Conservation (phyloP, 2,329 filamentous ascomycete genomes). For the Apiospora rasikravindrae region DNA sequence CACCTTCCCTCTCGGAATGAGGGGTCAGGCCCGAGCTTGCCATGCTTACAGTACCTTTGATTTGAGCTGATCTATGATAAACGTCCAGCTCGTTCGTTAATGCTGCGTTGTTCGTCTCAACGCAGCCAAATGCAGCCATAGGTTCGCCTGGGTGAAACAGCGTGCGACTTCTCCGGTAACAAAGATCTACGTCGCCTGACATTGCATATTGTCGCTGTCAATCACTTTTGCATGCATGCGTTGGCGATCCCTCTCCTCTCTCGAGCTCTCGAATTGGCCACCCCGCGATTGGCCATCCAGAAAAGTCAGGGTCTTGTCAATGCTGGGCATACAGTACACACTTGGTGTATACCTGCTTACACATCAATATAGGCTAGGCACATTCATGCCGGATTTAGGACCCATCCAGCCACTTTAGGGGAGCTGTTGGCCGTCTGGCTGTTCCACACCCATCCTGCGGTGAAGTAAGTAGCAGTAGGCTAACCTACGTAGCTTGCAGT, state of each 20-base stretch:
- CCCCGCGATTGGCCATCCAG: not conserved
- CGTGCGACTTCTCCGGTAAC: not conserved
- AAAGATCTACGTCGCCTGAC: not conserved
- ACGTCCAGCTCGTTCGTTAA: not conserved
- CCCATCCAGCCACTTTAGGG: not conserved
- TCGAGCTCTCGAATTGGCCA: not conserved
- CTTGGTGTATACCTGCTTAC: not conserved
- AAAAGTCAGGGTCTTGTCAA: not conserved
- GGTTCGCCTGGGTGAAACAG: not conserved
- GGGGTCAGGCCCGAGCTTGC: not conserved
- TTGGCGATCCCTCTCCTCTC: not conserved
- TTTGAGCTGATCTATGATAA: conserved; percentile 5
- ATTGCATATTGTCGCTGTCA: too few species aligned
- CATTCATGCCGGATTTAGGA: conserved; percentile 7
- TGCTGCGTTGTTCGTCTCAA: conserved; percentile 14
- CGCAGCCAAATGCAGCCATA: conserved; percentile 5
- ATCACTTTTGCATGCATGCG: not conserved
- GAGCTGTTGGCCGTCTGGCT: not conserved
- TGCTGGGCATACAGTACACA: not conserved
- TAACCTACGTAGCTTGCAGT: not conserved
- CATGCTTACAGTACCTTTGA: not conserved
- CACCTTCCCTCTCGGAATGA: not conserved
- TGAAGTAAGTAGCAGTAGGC: not conserved
- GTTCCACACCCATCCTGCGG: not conserved
- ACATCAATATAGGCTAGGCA: not conserved